phyloP scores from a whole-genome alignment of 1,139 yeast species.

The Debaryomyces coudertii region DNA sequence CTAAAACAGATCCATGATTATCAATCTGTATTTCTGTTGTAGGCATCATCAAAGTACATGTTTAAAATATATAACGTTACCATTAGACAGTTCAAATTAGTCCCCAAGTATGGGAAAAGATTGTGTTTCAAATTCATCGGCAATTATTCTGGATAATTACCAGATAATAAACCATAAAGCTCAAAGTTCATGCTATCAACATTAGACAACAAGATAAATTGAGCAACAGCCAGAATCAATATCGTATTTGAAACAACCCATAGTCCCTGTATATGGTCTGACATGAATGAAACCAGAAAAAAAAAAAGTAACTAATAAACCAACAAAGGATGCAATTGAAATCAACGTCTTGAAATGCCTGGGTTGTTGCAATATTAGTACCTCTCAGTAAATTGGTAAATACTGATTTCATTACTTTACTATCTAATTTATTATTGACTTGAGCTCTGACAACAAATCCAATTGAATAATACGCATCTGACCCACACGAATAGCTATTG shows the following conservation, averaged over 20 bases:
- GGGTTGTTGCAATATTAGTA: constrained; percentile 34
- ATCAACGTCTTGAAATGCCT: constrained; percentile 47
- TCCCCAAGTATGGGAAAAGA: constrained; percentile 50
- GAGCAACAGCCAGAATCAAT: constrained; percentile 33
- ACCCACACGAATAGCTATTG: constrained; percentile 51
- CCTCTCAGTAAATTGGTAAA: constrained; percentile 8
- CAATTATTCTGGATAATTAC: constrained; percentile 50
- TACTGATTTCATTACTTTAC: not conserved
- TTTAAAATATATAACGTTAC: constrained; percentile 38
- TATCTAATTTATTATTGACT: constrained; percentile 22
- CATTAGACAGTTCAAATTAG: constrained; percentile 46
- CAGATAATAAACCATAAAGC: constrained; percentile 45
- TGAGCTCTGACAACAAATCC: constrained; percentile 60
- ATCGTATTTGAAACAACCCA: constrained; percentile 43
- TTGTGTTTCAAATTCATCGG: constrained; percentile 47
- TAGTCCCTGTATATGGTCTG: constrained; percentile 37
- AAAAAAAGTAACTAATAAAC: constrained; percentile 43
- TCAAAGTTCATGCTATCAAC: constrained; percentile 29
- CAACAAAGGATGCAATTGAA: constrained; percentile 45
- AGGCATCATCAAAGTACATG: constrained; percentile 43
- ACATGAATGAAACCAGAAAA: constrained; percentile 42
- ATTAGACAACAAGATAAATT: constrained; percentile 33
- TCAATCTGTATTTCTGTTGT: constrained; percentile 38
- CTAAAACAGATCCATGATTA: constrained; percentile 38
- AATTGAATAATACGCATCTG: constrained; percentile 78